Evolutionary conservation across 106 monocot species (phyloP), one percentile per base, ranked within the genome.

Genomic region (Dioscorea dumetorum): DNA sequence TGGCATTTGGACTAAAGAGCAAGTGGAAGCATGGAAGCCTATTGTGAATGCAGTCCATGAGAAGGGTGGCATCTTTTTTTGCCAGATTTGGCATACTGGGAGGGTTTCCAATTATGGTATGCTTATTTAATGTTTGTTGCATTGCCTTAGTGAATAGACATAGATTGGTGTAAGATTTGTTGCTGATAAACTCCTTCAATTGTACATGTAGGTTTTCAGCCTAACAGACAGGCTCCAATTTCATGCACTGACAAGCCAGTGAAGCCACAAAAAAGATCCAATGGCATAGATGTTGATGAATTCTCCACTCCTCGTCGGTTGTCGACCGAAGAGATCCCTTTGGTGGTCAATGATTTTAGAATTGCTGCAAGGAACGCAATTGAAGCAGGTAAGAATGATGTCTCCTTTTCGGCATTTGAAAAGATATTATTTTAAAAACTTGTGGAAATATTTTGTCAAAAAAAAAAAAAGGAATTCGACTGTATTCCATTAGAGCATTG

Each of bases 11-110:
- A 81, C 78, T 1, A 70, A 73, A 28, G 76, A 83, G 70, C 90
- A 90, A 13, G 70, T 90, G 24, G 78, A 86, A 33, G 86, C 86
- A 0, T 90, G 83, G 86, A 90, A 83, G 64, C 80, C 80, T 8
- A 78, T 90, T 19, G 80, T 86, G 10, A 31, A 83, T 31, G 80
- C 90, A 4, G 83, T 90, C 2, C 90, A 78, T 71, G 63, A 70
- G 21, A 83, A 86, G 70, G 86, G 85, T 10, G 84, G 67, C 10
- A 63, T 81, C 52, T 80, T 88, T 75, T 84, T 88, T 54, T 88
- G 84, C 58, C 88, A 88, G 48, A 57, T 84, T 35, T 80, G 77
- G 83, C 87, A 88, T 50, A 77, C 72, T 3, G 87, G 87, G 6
- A 77, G 87, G 35, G 77, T 72, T n/a, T 88, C 87, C 19, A 75